These are phyloP conservation scores for Nyssa sinensis DNA, from an alignment of 148 eudicot genomes.

Conservation along the genomic window DNA sequence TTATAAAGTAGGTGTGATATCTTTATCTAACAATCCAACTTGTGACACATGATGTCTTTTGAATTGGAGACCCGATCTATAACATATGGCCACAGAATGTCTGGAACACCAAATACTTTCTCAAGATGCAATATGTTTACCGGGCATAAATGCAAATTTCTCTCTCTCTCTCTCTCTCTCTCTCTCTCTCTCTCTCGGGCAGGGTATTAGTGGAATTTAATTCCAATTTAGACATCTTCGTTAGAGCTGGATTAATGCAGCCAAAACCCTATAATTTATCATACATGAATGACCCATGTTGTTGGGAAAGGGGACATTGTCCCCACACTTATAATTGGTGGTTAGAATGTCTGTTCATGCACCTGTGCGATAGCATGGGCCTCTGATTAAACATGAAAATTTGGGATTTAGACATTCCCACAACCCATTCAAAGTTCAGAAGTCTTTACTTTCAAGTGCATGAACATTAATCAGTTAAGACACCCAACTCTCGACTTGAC, in stretches of 20 bases:
- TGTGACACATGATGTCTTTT: no score
- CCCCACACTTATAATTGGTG: background rate
- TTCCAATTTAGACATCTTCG: no score
- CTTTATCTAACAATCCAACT: no score
- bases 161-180: no score
- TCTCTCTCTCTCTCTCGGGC: no score
- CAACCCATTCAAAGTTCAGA: background rate
- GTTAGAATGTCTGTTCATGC: background rate
- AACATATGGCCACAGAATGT: no score
- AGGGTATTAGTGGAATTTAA: no score
- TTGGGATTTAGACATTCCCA: background rate
- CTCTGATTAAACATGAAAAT: background rate
- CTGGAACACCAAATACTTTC: background rate
- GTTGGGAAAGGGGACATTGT: background rate
- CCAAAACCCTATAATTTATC: background rate
- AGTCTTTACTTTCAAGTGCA: background rate
- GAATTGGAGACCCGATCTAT: no score
- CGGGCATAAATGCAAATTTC: no score
- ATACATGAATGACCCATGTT: background rate
- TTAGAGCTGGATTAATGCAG: no score
- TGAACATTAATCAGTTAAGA: background rate
- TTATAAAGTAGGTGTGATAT: no score
- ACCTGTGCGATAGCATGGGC: background rate
- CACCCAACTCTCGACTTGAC: background rate
- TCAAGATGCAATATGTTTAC: background rate